These are phyloP conservation scores for Fusarium chuoi DNA, from an alignment of 2,329 filamentous ascomycete species.

Conservation along the genomic window DNA sequence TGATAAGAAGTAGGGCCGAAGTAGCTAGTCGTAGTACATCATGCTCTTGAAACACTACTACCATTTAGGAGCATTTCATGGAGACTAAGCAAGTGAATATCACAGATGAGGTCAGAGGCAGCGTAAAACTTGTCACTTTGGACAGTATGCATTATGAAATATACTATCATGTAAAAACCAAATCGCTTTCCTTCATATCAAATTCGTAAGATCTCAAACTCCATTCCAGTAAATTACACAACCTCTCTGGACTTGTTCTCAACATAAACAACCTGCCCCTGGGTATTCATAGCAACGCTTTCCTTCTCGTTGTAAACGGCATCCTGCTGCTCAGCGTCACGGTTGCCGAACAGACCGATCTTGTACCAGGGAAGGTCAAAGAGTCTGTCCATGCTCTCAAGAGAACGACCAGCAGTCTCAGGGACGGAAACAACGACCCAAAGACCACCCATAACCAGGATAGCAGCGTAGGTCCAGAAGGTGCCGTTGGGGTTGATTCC, in stretches of 20 bases:
- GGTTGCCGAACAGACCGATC: constrained; percentile 18
- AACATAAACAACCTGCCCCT: constrained; percentile 6
- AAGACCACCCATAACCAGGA: background rate
- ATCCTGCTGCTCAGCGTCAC: constrained; percentile 18
- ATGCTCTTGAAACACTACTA: background rate
- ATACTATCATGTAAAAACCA: background rate
- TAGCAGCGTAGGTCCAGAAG: constrained; percentile 14
- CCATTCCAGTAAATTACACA: background rate
- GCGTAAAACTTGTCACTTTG: fast-evolving
- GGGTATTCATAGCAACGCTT: background rate
- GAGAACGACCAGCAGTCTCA: constrained; percentile 13
- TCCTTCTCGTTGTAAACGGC: constrained; percentile 14
- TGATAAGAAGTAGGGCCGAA: background rate
- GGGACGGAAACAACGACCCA: constrained; percentile 13
- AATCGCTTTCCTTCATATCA: background rate
- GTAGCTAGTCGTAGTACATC: background rate
- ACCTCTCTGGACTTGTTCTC: constrained; percentile 10
- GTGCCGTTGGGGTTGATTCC: constrained; percentile 17
- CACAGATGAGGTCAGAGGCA: background rate
- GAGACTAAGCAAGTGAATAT: too few species aligned
- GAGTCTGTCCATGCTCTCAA: constrained; percentile 21
- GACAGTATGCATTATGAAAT: background rate
- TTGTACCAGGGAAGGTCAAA: constrained; percentile 22
- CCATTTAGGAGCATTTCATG: background rate
- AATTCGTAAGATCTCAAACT: background rate